A percentile compares a stretch with the other conserved stretches of the same genome.
These are phyloP conservation scores for Stenogyne calaminthoides DNA, from an alignment of 305 asterid genomes.

Conservation along the genomic window DNA sequence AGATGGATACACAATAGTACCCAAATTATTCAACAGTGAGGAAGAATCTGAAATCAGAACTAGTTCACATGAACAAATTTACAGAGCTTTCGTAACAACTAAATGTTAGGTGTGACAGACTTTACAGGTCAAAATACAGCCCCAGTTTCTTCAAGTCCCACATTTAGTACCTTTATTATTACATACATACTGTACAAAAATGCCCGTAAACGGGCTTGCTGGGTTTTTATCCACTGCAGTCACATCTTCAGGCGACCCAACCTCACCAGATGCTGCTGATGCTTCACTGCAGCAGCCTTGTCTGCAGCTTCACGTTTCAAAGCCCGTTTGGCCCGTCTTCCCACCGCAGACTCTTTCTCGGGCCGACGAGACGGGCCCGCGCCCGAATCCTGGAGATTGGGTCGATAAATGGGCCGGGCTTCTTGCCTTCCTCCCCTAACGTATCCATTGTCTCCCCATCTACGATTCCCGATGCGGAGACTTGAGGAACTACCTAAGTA, in stretches of 20 bases:
- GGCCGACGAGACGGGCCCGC: constrained; percentile 70
- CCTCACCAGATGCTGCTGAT: constrained; percentile 65
- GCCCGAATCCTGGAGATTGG: constrained; percentile 39
- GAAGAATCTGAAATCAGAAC: constrained; percentile 16
- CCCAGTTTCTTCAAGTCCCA: constrained; percentile 2
- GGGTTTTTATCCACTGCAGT: not conserved
- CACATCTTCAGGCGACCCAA: constrained; percentile 46
- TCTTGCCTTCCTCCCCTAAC: constrained; percentile 84
- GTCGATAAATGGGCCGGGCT: constrained; percentile 60
- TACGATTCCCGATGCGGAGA: constrained; percentile 72
- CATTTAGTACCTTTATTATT: constrained; percentile 29
- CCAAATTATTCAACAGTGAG: not conserved
- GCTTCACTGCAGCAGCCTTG: constrained; percentile 78
- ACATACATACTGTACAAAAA: constrained; percentile 36
- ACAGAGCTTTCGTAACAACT: constrained; percentile 20
- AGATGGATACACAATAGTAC: not conserved
- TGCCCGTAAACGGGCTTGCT: constrained; percentile 5
- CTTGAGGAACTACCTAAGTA: constrained; percentile 56
- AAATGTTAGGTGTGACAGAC: constrained; percentile 17
- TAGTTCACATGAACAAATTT: constrained; percentile 18
- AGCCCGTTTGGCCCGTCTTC: constrained; percentile 85
- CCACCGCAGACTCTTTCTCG: constrained; percentile 47
- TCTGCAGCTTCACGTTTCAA: constrained; percentile 86
- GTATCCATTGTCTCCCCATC: constrained; percentile 89
- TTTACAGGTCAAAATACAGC: constrained; percentile 7